These are phyloP conservation scores for Paratinospora sagittata DNA, from an alignment of 164 flowering plant genomes.

Conservation along the genomic window DNA sequence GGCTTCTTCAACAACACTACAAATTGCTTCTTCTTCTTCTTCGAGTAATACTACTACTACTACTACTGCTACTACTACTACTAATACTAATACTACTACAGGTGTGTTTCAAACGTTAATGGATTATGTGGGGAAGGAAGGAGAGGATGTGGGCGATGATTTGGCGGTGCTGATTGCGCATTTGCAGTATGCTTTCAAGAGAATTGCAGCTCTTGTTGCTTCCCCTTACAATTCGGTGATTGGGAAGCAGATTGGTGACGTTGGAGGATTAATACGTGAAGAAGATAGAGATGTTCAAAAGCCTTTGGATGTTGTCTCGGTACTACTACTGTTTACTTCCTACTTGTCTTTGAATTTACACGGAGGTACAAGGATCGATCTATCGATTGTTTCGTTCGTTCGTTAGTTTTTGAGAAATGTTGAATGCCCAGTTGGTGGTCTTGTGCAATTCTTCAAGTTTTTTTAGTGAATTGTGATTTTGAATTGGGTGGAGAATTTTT, in stretches of 20 bases:
- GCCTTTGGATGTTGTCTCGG: conserved; percentile 84
- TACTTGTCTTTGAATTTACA: conserved; percentile 12
- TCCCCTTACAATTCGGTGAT: conserved; percentile 70
- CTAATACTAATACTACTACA: not conserved
- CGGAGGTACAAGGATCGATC: conserved; percentile 10
- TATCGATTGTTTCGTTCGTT: too few species aligned
- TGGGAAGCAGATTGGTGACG: conserved; percentile 26
- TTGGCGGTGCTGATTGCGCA: conserved; percentile 62
- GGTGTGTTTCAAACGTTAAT: conserved; percentile 45
- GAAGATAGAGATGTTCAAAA: conserved; percentile 73
- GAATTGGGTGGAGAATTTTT: not conserved
- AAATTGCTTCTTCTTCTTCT: conserved; percentile 25
- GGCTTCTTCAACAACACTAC: too few species aligned
- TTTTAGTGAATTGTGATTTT: not conserved
- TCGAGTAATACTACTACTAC: conserved; percentile 7
- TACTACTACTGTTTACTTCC: conserved; percentile 30
- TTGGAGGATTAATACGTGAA: conserved; percentile 18
- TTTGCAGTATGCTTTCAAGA: conserved; percentile 81
- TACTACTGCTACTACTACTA: conserved; percentile 14
- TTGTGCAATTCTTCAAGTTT: too few species aligned
- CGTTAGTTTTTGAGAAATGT: not conserved
- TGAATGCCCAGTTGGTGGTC: too few species aligned
- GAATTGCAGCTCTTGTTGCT: conserved; percentile 81
- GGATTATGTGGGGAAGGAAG: conserved; percentile 63
- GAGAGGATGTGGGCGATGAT: conserved; percentile 65